Conservation (phyloP, 2,329 filamentous ascomycete species). For the Stemphylium lycopersici region DNA sequence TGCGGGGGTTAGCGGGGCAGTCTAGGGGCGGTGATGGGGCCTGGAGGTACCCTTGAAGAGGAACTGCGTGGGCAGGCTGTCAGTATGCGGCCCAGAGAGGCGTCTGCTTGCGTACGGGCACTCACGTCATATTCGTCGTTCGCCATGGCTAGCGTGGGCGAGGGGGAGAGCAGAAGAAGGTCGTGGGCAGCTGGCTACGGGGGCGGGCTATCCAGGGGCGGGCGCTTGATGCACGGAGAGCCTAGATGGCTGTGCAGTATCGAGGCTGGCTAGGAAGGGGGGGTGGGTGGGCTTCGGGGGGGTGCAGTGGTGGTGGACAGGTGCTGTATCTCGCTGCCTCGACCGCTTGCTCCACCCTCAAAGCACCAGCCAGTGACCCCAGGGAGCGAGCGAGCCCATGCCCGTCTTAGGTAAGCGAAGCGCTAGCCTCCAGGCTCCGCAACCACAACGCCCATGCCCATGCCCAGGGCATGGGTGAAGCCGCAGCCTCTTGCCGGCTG, state of each 20-base stretch:
- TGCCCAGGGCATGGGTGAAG: too few species aligned
- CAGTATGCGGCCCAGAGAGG: constrained; percentile 28
- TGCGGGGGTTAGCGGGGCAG: constrained; percentile 52
- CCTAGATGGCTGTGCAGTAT: not conserved
- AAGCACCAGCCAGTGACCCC: constrained; percentile 14
- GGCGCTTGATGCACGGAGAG: not conserved
- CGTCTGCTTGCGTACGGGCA: constrained; percentile 28
- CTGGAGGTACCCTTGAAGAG: constrained; percentile 90
- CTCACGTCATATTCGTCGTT: constrained; percentile 99
- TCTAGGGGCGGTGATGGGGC: constrained; percentile 1
- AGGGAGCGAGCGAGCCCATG: constrained; percentile 10
- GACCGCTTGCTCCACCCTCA: constrained; percentile 15
- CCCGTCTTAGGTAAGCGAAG: constrained; percentile 11
- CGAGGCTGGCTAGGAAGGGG: not conserved
- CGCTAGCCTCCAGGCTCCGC: constrained; percentile 7
- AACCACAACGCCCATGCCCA: too few species aligned
- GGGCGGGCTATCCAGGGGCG: not conserved
- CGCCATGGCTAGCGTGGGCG: constrained; percentile 70
- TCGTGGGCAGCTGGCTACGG: constrained; percentile 9
- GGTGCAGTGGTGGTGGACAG: constrained; percentile 13
- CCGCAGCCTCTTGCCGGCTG: not conserved
- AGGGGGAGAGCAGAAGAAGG: constrained; percentile 20
- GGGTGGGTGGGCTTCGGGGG: not conserved
- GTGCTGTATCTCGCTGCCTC: constrained; percentile 19
- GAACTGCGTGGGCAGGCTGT: constrained; percentile 66